Evolutionary conservation across 345 rosid genomes (phyloP).

Genomic region (Cardamine chenopodiifolia): DNA sequence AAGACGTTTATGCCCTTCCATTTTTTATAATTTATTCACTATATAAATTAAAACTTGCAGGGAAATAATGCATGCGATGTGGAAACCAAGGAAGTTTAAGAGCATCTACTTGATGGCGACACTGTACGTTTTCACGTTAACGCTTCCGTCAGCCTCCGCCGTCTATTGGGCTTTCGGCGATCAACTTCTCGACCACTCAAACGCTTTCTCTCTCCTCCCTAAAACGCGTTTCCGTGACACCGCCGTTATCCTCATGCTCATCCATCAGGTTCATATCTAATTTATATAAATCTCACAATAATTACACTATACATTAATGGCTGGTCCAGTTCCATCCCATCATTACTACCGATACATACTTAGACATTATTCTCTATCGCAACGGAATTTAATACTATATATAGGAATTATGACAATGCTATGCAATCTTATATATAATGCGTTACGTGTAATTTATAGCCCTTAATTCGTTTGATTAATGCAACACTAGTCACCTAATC

Average conservation of each 20-base stretch:
- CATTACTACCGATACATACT: conserved; percentile 3
- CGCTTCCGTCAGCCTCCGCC: conserved; percentile 89
- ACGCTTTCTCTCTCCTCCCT: conserved; percentile 93
- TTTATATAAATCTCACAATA: conserved; percentile 15
- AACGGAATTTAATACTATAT: conserved; percentile 1
- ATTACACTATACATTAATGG: conserved; percentile 5
- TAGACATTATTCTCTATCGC: conserved; percentile 11
- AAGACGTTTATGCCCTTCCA: conserved; percentile 12
- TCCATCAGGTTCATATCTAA: conserved; percentile 72
- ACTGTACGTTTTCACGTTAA: conserved; percentile 88
- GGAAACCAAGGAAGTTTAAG: conserved; percentile 98
- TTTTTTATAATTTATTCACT: not conserved
- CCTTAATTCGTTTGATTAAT: too few species aligned
- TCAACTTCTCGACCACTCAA: conserved; percentile 78
- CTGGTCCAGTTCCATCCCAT: conserved; percentile 30
- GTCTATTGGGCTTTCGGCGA: conserved; percentile 99
- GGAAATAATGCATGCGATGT: conserved; percentile 99
- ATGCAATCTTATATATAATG: not conserved
- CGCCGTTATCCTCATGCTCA: conserved; percentile 93
- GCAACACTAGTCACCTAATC: too few species aligned
- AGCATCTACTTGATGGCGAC: conserved; percentile 89
- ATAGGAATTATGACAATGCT: not conserved
- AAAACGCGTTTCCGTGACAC: conserved; percentile 75
- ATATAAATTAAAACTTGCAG: conserved; percentile 42
- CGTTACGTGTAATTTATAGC: not conserved